These are phyloP conservation scores for Ceratobasidium sp. DNA, from an alignment of 1,284 basidiomycete species.

Conservation along the genomic window DNA sequence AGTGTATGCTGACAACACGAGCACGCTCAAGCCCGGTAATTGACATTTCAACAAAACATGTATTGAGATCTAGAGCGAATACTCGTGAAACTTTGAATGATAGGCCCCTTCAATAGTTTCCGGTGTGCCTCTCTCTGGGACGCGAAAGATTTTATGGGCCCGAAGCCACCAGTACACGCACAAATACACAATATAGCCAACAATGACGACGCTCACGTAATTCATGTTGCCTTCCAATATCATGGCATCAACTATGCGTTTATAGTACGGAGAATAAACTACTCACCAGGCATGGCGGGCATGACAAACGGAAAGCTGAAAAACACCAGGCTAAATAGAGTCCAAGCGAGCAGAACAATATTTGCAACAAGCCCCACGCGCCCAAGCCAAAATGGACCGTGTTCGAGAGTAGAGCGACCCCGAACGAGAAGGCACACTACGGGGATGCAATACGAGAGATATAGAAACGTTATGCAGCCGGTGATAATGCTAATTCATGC, in stretches of 20 bases:
- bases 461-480: constrained; percentile 27
- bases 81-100: not conserved
- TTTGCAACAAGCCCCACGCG: constrained; percentile 6
- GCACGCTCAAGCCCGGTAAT: not conserved
- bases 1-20: not conserved
- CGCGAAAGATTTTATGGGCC: constrained; percentile 18
- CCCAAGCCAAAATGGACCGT: constrained; percentile 25
- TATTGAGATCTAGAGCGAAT: no score
- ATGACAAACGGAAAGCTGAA: constrained; percentile 35
- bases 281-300: constrained; percentile 22
- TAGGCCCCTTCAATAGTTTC: not conserved
- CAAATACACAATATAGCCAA: constrained; percentile 22
- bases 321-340: constrained; percentile 29
- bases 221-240: constrained; percentile 4
- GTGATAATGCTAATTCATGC: constrained; percentile 34
- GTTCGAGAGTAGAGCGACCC: constrained; percentile 7
- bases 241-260: not conserved
- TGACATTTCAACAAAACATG: not conserved
- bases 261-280: not conserved
- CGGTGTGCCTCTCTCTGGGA: not conserved
- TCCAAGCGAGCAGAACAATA: constrained; percentile 22
- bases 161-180: constrained; percentile 31
- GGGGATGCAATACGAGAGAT: constrained; percentile 29
- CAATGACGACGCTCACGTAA: constrained; percentile 14
- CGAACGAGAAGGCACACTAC: constrained; percentile 19